Evolutionary conservation across 2,329 filamentous ascomycete genomes (phyloP).

Genomic region (Arthroderma sp.): DNA sequence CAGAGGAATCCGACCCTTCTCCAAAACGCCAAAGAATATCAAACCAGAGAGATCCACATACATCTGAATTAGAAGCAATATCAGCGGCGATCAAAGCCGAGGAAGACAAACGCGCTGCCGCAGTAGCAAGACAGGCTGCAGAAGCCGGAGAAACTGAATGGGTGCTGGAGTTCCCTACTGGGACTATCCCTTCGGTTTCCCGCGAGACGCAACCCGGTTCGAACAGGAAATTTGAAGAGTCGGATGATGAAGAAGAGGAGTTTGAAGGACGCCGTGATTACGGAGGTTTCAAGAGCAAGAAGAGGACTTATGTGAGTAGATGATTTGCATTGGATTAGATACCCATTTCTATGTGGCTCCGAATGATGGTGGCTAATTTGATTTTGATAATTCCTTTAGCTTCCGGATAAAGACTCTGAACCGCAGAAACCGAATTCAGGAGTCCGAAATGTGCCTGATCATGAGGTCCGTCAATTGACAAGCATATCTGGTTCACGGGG

Average conservation of each 20-base stretch:
- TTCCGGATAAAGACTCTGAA: too few species aligned
- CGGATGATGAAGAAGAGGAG: conserved; percentile 15
- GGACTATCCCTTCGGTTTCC: conserved; percentile 6
- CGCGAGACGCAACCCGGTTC: not conserved
- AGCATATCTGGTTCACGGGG: too few species aligned
- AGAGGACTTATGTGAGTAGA: conserved; percentile 12
- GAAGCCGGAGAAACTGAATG: conserved; percentile 33
- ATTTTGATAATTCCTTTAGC: too few species aligned
- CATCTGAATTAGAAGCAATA: conserved; percentile 27
- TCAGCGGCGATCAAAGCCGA: conserved; percentile 28
- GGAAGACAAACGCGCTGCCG: conserved; percentile 28
- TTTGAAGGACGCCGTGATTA: conserved; percentile 24
- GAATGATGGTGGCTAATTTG: too few species aligned
- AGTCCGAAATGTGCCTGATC: too few species aligned
- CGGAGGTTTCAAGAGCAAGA: conserved; percentile 27
- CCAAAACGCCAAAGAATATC: conserved; percentile 27
- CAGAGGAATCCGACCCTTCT: conserved; percentile 25
- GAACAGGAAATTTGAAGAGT: not conserved
- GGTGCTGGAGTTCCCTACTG: conserved; percentile 25
- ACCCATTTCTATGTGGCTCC: too few species aligned
- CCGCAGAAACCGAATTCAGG: too few species aligned
- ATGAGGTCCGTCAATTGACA: too few species aligned
- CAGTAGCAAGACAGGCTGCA: conserved; percentile 27
- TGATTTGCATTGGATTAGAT: too few species aligned
- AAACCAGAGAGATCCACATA: conserved; percentile 10